Evolutionary conservation across 2,329 filamentous ascomycete genomes (phyloP).

Genomic region (Fusarium sarcochroum): DNA sequence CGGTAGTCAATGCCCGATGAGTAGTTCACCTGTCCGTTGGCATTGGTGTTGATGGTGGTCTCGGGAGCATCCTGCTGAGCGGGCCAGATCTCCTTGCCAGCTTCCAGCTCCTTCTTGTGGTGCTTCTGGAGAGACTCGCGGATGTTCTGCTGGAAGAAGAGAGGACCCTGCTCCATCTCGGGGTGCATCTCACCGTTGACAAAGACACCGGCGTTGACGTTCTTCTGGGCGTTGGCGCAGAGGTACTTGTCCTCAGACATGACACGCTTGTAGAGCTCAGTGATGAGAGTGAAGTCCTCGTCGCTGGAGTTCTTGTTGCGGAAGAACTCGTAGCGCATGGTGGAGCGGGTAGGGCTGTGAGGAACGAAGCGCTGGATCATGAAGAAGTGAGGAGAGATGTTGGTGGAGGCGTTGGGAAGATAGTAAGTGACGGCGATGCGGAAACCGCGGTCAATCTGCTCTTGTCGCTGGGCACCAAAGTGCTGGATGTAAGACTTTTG

Average conservation of each 20-base stretch:
- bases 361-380: conserved; percentile 75
- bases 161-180: conserved; percentile 69
- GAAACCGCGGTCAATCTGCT: conserved; percentile 64
- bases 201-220: conserved; percentile 73
- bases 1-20: conserved; percentile 55
- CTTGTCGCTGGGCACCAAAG: conserved; percentile 60
- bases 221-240: conserved; percentile 71
- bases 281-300: conserved; percentile 69
- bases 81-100: conserved; percentile 66
- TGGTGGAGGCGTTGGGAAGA: conserved; percentile 66
- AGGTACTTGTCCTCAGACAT: conserved; percentile 76
- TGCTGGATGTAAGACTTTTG: conserved; percentile 66
- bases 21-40: conserved; percentile 51
- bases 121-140: conserved; percentile 65
- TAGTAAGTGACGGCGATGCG: conserved; percentile 63
- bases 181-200: conserved; percentile 75
- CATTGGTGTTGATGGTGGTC: conserved; percentile 38
- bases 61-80: conserved; percentile 57
- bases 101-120: conserved; percentile 60
- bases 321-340: conserved; percentile 75
- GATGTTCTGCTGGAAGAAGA: conserved; percentile 68
- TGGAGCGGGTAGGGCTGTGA: conserved; percentile 62
- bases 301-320: conserved; percentile 72
- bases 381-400: conserved; percentile 71
- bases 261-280: conserved; percentile 73